These are phyloP conservation scores for Colletotrichum sp. DNA, from an alignment of 2,329 filamentous ascomycete genomes.

Conservation along the genomic window DNA sequence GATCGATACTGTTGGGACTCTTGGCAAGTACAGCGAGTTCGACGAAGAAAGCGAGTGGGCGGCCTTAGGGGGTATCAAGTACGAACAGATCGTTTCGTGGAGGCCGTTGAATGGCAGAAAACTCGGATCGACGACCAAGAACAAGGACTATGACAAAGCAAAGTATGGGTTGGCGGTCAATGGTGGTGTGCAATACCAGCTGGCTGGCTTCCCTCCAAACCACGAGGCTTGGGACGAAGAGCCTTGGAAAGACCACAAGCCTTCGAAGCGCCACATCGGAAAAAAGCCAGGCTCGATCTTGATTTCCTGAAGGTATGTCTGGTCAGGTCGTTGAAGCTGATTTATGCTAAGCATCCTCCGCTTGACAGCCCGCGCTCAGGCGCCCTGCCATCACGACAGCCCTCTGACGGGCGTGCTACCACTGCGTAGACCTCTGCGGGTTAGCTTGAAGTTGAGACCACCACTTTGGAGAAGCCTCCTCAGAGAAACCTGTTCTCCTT, in stretches of 20 bases:
- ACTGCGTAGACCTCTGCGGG: not conserved
- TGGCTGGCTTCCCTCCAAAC: not conserved
- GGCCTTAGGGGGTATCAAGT: not conserved
- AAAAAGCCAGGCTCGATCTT: not conserved
- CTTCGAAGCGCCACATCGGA: not conserved
- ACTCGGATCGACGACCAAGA: not conserved
- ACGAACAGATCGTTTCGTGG: not conserved
- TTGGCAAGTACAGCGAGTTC: not conserved
- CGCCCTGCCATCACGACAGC: not conserved
- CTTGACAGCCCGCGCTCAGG: fast-evolving
- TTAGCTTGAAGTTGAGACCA: fast-evolving
- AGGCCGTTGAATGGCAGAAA: not conserved
- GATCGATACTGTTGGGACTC: not conserved
- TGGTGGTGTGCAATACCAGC: not conserved
- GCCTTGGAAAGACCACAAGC: not conserved
- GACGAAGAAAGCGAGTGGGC: not conserved
- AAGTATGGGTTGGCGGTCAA: not conserved
- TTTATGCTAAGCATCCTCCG: fast-evolving
- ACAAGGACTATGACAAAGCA: not conserved
- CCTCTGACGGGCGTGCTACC: not conserved
- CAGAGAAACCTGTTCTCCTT: not conserved
- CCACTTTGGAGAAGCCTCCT: not conserved
- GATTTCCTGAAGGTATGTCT: not conserved
- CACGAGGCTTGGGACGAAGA: not conserved
- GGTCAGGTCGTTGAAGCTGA: not conserved